Base-by-base conservation (phyloP, 1,139 yeast genomes). In the Blastobotrys ciferrii region DNA sequence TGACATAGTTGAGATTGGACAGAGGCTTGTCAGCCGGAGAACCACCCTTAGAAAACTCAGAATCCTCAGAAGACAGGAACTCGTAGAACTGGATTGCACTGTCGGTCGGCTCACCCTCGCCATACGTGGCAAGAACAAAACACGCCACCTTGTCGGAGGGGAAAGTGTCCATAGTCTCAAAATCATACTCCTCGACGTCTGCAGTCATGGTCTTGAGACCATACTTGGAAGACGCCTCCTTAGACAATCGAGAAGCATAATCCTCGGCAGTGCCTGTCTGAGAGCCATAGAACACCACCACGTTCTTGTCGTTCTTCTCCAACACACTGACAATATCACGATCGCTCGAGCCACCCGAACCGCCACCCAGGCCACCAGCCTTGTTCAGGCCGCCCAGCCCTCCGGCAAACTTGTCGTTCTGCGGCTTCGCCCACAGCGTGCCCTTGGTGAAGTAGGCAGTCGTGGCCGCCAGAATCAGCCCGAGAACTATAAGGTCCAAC, bases 221-320 rank as follows among this genome's bases (percentile, higher is more conserved):
- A 65, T 85, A 91, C 65, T 85, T 78, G 23, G 95, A 76, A 58
- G 83, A 80, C 59, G 92, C 81, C 66, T 92, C 98, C 66, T 89
- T 89, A 43, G 96, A 81, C 59, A 89, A 81, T 66, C 94, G 87
- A 58, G 86, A 79, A 17, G 97, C 95, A 61, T 89, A 92, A 66
- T 92, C 98, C 70, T 92, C 98, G 43, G 98, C 96, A n/a, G 99
- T 92, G 57, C 99, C 99, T 11, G 99, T 94, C 70, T 92, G 99
- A 4, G 98, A 91, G 4, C 96, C 98, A 65, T 78, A 94, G 57
- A 92, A 78, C n/a, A 92, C 82, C 37, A 86, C 73, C 44, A 87
- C 84, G 59, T 86, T 84, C 69, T 92, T 91, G 54, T 78, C 75
- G 60, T 83, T 82, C 42, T 74, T 72, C 48, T 74, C 72, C 58